Evolutionary conservation across 345 rosid species (phyloP).

Genomic region (Moringa oleifera): DNA sequence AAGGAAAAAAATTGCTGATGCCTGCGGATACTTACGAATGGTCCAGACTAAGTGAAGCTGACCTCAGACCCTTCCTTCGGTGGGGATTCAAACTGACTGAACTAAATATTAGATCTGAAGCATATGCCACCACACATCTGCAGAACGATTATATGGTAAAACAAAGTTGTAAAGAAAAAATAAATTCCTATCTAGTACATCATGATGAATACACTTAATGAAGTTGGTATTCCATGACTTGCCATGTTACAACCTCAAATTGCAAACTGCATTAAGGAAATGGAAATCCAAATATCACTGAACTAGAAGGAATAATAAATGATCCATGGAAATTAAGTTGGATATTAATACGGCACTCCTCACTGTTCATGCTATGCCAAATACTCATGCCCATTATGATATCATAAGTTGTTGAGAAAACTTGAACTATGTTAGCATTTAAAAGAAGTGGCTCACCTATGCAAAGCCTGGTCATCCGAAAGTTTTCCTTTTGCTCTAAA

Average conservation of each 20-base stretch:
- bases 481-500: conserved; percentile 92
- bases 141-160: conserved; percentile 9
- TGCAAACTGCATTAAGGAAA: background rate
- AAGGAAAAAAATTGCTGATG: background rate
- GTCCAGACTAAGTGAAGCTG: conserved; percentile 74
- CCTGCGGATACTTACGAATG: conserved; percentile 59
- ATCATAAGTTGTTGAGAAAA: background rate
- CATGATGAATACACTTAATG: background rate
- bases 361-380: background rate
- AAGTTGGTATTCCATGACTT: background rate
- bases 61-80: conserved; percentile 54
- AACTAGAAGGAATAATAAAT: background rate
- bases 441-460: conserved; percentile 47
- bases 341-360: background rate
- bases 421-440: conserved; percentile 7
- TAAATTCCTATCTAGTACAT: background rate
- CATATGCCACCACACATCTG: conserved; percentile 92
- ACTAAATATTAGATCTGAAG: conserved; percentile 85
- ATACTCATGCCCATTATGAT: background rate
- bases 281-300: background rate
- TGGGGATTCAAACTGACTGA: conserved; percentile 83
- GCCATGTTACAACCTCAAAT: no score
- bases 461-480: conserved; percentile 93
- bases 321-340: background rate
- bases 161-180: background rate